phyloP scores from a whole-genome alignment of 1,139 yeast genomes.

The Yamadazyma atlantica region DNA sequence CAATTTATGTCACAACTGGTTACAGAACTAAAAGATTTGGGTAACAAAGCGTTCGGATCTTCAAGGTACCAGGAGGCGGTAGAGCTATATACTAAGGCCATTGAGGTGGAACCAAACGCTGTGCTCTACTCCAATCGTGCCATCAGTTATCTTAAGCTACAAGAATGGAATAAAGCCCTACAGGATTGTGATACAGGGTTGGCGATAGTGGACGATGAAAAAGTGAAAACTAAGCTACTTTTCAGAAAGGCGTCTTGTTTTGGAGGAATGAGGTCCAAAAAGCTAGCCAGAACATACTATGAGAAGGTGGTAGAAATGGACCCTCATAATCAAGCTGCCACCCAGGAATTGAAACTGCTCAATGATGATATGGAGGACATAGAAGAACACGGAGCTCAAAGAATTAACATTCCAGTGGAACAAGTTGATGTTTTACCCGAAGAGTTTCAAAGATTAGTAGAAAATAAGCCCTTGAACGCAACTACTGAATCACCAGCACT shows the following conservation, averaged over 20 bases:
- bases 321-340: constrained; percentile 38
- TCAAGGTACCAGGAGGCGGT: constrained; percentile 60
- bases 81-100: constrained; percentile 38
- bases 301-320: constrained; percentile 46
- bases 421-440: constrained; percentile 48
- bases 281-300: constrained; percentile 36
- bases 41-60: constrained; percentile 64
- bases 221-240: constrained; percentile 48
- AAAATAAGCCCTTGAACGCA: constrained; percentile 2
- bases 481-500: too few species aligned
- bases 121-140: constrained; percentile 79
- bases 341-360: constrained; percentile 20
- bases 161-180: constrained; percentile 56
- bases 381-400: not conserved
- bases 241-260: constrained; percentile 59
- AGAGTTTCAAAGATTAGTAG: constrained; percentile 14
- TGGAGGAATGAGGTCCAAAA: constrained; percentile 28
- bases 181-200: constrained; percentile 63
- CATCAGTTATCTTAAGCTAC: constrained; percentile 61
- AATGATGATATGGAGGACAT: constrained; percentile 4
- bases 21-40: constrained; percentile 40
- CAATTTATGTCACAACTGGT: too few species aligned
- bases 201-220: constrained; percentile 27
- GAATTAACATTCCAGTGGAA: constrained; percentile 35
- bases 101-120: constrained; percentile 55